phyloP scores from a whole-genome alignment of 2,329 filamentous ascomycete species.

The Phialophora macrospora region DNA sequence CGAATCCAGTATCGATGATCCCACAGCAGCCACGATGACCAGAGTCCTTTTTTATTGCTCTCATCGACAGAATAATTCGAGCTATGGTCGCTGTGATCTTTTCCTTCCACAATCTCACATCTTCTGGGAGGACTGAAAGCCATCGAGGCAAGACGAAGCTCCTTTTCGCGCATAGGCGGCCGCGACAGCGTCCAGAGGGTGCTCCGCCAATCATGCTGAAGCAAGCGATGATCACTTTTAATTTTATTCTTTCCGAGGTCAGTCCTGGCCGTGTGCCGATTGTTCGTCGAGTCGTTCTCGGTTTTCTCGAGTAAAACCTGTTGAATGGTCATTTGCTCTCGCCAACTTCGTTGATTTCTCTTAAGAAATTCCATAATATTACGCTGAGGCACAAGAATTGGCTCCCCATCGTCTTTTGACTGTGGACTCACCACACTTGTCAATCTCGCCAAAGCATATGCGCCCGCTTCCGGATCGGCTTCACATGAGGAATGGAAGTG shows the following conservation, averaged over 20 bases:
- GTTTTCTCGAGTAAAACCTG: slow-evolving; percentile 21
- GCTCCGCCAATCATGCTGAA: neutral
- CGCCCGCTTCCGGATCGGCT: slow-evolving; percentile 23
- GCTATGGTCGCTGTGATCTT: neutral
- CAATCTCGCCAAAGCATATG: slow-evolving; percentile 31
- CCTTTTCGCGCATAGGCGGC: slow-evolving; percentile 28
- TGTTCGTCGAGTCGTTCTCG: neutral
- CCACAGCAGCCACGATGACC: slow-evolving; percentile 33
- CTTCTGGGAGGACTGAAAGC: neutral
- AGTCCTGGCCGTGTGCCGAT: neutral
- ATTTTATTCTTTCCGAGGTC: neutral
- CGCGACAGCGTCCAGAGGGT: slow-evolving; percentile 27
- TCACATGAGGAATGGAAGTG: slow-evolving; percentile 19
- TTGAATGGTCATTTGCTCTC: slow-evolving; percentile 20
- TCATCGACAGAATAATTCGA: neutral
- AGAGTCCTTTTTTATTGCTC: slow-evolving; percentile 2
- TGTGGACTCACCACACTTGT: slow-evolving; percentile 31
- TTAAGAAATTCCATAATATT: slow-evolving; percentile 27
- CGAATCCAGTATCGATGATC: slow-evolving; percentile 37
- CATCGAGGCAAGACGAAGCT: slow-evolving; percentile 19
- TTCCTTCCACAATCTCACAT: neutral
- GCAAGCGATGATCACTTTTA: neutral
- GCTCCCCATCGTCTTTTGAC: slow-evolving; percentile 24
- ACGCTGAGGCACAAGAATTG: slow-evolving; percentile 25
- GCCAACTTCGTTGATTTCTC: slow-evolving; percentile 3